Base-by-base conservation (phyloP, 208 protist species). In the Leishmania amazonensis region DNA sequence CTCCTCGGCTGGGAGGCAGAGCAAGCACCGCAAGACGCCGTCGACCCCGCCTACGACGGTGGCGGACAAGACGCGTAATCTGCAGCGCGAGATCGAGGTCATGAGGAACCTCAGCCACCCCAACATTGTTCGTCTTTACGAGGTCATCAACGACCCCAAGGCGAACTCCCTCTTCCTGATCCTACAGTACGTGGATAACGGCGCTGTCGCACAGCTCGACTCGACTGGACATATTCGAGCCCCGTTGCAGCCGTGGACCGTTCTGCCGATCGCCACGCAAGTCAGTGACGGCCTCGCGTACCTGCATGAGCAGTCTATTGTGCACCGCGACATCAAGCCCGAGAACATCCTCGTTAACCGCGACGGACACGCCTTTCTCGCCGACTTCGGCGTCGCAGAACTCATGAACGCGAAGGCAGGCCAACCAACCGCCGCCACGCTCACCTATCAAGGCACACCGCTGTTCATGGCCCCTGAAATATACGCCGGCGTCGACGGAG, bases 131-230 rank as follows among this genome's bases (percentile, higher is more conserved):
- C 84, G 89, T 49, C 80, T 99, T 19, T 98, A 95, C 79, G 98
- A 99, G 83, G 97, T 99, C 31, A 99, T 99, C 79, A 97, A 99
- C 80, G 98, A 99, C 87, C 96, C 95, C 4, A 81, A 82, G 31
- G 87, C 89, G 28, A 93, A 97, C 65, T 93, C 92, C 62, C 73
- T 99, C 49, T 99, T 97, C 70, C 82, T 99, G 31, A 95, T 99
- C 28, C 94, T 99, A 86, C 96, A 99, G 89, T 99, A 98, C 80
- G 87, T 96, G n/a, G 85, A 93, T 75, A 86, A 79, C 24, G 94
- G 94, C 35, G 85, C 91, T 21, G 85, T 97, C 58, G 89, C 83
- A 28, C 75, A 85, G 71, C 70, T 95, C 31, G 40, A 81, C 75
- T 73, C 54, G 17, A 75, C 82, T 28, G 84, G 83, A 28, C 40